phyloP scores from a whole-genome alignment of 192 early-diverging fungal genomes.

The Backusella liffmaniae region DNA sequence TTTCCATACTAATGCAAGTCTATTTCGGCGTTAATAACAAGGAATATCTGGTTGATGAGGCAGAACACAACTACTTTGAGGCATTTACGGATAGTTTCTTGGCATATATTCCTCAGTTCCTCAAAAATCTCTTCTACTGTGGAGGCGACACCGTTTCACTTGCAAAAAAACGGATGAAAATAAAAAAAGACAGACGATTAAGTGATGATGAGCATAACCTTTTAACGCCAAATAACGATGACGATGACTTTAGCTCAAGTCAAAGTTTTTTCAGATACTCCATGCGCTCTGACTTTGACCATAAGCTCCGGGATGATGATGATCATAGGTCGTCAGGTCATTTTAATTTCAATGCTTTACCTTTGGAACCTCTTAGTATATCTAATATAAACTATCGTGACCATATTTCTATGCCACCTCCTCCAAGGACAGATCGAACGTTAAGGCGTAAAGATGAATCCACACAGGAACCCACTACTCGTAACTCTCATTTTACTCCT shows the following conservation, averaged over 20 bases:
- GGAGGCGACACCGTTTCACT: constrained; percentile 24
- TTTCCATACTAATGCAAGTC: constrained; percentile 24
- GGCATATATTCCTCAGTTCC: constrained; percentile 33
- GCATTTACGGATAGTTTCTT: constrained; percentile 28
- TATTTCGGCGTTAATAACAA: constrained; percentile 24
- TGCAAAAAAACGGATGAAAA: constrained; percentile 27
- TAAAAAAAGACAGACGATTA: constrained; percentile 11
- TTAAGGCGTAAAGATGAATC: background rate
- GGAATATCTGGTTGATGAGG: constrained; percentile 20
- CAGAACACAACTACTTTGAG: background rate
- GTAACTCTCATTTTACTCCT: background rate
- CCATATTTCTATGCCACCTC: background rate
- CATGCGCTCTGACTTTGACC: background rate
- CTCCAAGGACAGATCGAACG: background rate
- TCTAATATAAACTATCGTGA: background rate
- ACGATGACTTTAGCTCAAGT: background rate
- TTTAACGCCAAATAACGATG: background rate
- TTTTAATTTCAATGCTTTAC: constrained; percentile 15
- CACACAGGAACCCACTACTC: background rate
- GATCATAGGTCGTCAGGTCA: background rate
- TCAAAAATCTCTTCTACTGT: constrained; percentile 20
- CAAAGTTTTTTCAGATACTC: background rate
- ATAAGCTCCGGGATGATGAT: background rate
- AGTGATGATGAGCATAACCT: constrained; percentile 20
- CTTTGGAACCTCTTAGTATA: constrained; percentile 11